Percentiles rank a stretch among this genome's conserved stretches.
Evolutionary conservation across 164 flowering plant species (phyloP).

Genomic region (Echeveria elegans): DNA sequence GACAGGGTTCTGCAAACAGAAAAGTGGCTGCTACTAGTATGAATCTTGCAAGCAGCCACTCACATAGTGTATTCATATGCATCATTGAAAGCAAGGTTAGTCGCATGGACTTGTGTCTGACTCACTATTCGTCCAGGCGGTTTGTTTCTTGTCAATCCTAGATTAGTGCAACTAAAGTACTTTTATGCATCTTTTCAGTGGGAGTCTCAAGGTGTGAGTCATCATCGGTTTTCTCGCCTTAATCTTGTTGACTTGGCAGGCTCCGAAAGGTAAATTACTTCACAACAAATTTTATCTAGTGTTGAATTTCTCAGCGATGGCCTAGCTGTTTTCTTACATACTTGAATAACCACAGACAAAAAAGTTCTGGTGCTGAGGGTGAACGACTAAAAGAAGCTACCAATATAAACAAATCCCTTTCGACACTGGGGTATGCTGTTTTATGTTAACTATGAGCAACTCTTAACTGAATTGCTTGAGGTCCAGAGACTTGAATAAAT

Average conservation of each 20-base stretch:
- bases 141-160: not conserved
- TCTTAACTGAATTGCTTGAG: not conserved
- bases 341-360: constrained; percentile 51
- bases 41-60: constrained; percentile 98
- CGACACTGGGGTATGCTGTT: constrained; percentile 81
- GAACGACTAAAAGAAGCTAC: constrained; percentile 99
- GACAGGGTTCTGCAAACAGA: constrained; percentile 91
- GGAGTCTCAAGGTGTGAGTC: constrained; percentile 94
- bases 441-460: not conserved
- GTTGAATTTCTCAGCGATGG: not conserved
- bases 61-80: constrained; percentile 97
- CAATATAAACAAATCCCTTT: constrained; percentile 96
- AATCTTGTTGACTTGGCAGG: constrained; percentile 98
- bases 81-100: constrained; percentile 78
- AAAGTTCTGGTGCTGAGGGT: constrained; percentile 99
- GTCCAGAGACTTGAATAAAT: not conserved
- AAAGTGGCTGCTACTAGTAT: constrained; percentile 98
- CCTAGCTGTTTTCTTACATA: not conserved
- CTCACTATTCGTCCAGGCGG: not conserved
- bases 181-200: constrained; percentile 38
- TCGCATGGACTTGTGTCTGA: constrained; percentile 6
- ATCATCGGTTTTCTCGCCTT: constrained; percentile 87
- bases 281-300: not conserved
- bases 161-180: not conserved
- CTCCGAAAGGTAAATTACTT: constrained; percentile 67